These are phyloP conservation scores for Fusarium floridanum DNA, from an alignment of 2,329 filamentous ascomycete species.

Conservation along the genomic window DNA sequence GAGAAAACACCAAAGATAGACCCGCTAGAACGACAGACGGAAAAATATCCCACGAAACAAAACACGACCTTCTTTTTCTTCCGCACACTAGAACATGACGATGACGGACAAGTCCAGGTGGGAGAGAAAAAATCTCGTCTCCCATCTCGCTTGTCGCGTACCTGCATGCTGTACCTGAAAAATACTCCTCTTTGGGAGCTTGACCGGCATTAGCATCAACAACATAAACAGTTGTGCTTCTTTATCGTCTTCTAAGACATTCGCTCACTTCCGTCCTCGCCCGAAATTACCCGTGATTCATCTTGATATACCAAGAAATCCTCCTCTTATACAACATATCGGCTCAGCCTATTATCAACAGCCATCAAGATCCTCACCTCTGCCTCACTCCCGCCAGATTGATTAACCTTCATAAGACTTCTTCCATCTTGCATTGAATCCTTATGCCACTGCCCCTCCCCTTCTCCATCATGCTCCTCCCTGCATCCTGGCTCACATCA, in stretches of 20 bases:
- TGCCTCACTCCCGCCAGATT: constrained; percentile 11
- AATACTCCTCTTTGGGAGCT: constrained; percentile 20
- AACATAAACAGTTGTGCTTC: background rate
- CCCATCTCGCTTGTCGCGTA: constrained; percentile 14
- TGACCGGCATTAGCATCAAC: constrained; percentile 18
- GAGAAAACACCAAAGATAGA: constrained; percentile 11
- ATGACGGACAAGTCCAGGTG: background rate
- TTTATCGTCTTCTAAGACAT: background rate
- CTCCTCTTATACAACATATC: background rate
- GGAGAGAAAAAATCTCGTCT: constrained; percentile 9
- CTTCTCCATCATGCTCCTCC: constrained; percentile 9
- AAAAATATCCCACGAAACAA: constrained; percentile 42
- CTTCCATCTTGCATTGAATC: constrained; percentile 15
- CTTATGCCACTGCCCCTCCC: constrained; percentile 19
- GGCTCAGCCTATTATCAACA: background rate
- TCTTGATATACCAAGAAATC: background rate
- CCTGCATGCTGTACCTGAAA: constrained; percentile 36
- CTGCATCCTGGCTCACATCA: constrained; percentile 35
- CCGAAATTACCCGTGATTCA: background rate
- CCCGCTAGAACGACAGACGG: constrained; percentile 34
- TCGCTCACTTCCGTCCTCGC: background rate
- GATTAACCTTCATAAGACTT: constrained; percentile 5
- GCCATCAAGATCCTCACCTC: background rate
- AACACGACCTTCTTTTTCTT: constrained; percentile 2
- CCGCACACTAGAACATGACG: constrained; percentile 11